These are phyloP conservation scores for Acacia melanoxylon DNA, from an alignment of 306 rosid species.

Conservation along the genomic window DNA sequence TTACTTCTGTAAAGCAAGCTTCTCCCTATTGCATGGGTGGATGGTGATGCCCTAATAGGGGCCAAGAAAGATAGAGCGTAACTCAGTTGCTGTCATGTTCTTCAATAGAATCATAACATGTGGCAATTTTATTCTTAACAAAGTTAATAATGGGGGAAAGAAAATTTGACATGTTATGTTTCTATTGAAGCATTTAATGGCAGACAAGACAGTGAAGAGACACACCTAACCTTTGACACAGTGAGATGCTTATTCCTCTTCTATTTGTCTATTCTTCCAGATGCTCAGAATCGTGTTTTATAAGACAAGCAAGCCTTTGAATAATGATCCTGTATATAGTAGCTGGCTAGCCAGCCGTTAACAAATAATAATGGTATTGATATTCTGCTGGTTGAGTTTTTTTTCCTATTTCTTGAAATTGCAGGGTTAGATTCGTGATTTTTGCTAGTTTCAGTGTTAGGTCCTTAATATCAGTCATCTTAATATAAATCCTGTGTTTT, in stretches of 20 bases:
- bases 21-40: background rate
- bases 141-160: background rate
- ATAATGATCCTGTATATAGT: conserved; percentile 42
- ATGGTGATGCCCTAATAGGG: conserved; percentile 12
- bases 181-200: background rate
- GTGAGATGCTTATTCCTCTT: conserved; percentile 23
- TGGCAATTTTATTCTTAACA: background rate
- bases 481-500: too few relatives aligned
- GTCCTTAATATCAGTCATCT: too few relatives aligned
- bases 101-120: background rate
- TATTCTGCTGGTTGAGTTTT: conserved; percentile 3
- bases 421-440: too few relatives aligned
- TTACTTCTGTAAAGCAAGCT: conserved; percentile 27
- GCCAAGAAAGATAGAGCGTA: background rate
- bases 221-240: background rate
- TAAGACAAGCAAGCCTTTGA: conserved; percentile 32
- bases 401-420: background rate
- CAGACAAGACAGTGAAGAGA: background rate
- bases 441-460: too few relatives aligned
- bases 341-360: conserved; percentile 2
- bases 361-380: conserved; percentile 17
- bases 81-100: background rate
- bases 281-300: conserved; percentile 21
- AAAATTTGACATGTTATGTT: background rate
- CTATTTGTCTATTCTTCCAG: conserved; percentile 4